Evolutionary conservation across 2,329 filamentous ascomycete species (phyloP).

Genomic region (Botrytis pseudocinerea): DNA sequence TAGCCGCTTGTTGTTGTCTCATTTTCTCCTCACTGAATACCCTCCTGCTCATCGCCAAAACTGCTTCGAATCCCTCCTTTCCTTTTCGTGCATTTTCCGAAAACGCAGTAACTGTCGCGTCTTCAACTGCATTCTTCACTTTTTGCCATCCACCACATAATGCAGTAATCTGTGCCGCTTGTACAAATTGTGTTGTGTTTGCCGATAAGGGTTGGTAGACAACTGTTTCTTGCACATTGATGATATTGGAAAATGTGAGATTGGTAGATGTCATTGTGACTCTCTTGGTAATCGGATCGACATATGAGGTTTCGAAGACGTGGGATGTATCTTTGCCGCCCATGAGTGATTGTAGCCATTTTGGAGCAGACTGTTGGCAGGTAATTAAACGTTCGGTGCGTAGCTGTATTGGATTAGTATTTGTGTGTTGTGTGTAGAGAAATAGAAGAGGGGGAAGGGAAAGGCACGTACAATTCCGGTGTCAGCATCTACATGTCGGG

Average conservation of each 20-base stretch:
- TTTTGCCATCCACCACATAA: slow-evolving; percentile 96
- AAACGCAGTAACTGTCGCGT: slow-evolving; percentile 84
- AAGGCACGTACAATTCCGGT: slow-evolving; percentile 62
- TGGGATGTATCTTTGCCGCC: slow-evolving; percentile 79
- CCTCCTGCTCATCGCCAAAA: slow-evolving; percentile 87
- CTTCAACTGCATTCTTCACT: slow-evolving; percentile 94
- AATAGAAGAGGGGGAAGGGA: background rate
- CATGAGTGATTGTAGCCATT: slow-evolving; percentile 79
- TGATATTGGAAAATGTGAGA: slow-evolving; percentile 85
- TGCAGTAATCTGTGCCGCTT: slow-evolving; percentile 90
- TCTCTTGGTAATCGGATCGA: slow-evolving; percentile 78
- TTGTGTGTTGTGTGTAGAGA: background rate
- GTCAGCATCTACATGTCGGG: slow-evolving; percentile 62
- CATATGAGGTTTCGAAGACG: slow-evolving; percentile 94
- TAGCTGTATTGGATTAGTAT: slow-evolving; percentile 48
- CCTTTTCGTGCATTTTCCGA: slow-evolving; percentile 88
- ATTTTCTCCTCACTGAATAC: slow-evolving; percentile 90
- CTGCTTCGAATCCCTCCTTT: slow-evolving; percentile 90
- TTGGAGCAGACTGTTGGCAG: slow-evolving; percentile 66
- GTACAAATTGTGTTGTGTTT: slow-evolving; percentile 75
- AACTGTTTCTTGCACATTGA: slow-evolving; percentile 92
- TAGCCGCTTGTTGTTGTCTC: slow-evolving; percentile 44
- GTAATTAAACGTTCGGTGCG: slow-evolving; percentile 70
- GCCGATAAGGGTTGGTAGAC: slow-evolving; percentile 67
- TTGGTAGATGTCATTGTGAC: slow-evolving; percentile 98